These are phyloP conservation scores for Primulina huaijiensis DNA, from an alignment of 257 asterid genomes.

Conservation along the genomic window DNA sequence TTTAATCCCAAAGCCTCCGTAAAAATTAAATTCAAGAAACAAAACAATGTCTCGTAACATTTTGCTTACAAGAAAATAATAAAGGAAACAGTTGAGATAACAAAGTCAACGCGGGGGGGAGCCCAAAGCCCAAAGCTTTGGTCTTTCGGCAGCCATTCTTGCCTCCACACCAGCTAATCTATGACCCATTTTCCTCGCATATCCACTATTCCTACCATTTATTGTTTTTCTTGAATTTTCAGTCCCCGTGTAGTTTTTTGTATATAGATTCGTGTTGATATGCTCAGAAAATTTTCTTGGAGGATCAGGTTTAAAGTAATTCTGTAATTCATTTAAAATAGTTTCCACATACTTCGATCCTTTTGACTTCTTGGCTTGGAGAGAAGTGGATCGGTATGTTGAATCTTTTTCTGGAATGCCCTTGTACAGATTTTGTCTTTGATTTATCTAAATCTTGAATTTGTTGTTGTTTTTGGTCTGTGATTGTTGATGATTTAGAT, in stretches of 20 bases:
- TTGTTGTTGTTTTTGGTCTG: background rate
- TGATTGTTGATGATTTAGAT: background rate
- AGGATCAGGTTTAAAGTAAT: background rate
- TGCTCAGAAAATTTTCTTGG: background rate
- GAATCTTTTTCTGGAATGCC: background rate
- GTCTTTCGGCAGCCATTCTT: background rate
- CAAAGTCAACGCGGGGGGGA: slow-evolving; percentile 15
- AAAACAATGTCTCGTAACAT: no score
- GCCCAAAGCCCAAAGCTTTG: background rate
- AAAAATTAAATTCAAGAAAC: no score
- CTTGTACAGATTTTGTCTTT: background rate
- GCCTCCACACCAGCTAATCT: slow-evolving; percentile 2
- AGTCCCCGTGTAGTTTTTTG: background rate
- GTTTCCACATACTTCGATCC: background rate
- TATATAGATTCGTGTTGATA: background rate
- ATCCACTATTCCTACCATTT: background rate
- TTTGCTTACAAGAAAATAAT: background rate
- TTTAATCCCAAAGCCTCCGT: background rate
- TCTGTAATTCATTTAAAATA: background rate
- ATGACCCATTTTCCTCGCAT: background rate
- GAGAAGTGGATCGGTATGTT: background rate
- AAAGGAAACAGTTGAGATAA: background rate
- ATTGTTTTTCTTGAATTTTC: background rate
- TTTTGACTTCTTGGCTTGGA: background rate
- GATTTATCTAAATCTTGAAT: background rate